Base-by-base conservation (phyloP, 768 basidiomycete species). In the Leucosporidium creatinivorum region DNA sequence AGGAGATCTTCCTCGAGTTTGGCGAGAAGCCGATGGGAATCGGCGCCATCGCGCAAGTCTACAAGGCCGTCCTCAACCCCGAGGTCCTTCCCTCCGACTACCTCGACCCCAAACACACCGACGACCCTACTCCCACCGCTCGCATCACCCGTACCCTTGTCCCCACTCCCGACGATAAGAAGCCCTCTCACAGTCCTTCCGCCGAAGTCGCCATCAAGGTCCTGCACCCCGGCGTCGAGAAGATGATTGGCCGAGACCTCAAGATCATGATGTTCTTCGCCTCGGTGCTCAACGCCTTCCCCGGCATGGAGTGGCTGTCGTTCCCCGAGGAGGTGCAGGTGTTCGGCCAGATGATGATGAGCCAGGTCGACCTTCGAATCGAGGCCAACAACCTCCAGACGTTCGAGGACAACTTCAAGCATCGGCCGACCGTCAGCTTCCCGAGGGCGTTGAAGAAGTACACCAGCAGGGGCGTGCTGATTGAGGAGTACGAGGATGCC, bases 11-110 rank as follows among this genome's bases (percentile, higher is more conserved):
- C 73, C 89, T 91, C 73, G 84, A 89, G 65, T 98, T 99, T 75
- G 86, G 90, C 64, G 82, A 86, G 66, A 81, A 77, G 8, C 93
- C 96, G 6, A 94, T 99, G 61, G 96, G 96, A n/a, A 89, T 89
- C 15, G 96, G 96, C 30, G 93, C 96, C n/a, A 96, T 99, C 69
- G 96, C 94, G 25, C 96, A 99, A 80, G 93, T 98, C 12, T 94
- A 98, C 78, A 85, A 86, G 73, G 94, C 91, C 47, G 89, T 83
- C 18, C 84, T 97, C 64, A 89, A 87, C 73, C 83, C 85, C 59
- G 86, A 93, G 76, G 82, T 97, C 64, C 84, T 97, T 62, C 89
- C 93, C 2, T 87, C 87, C 7, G 86, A 88, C 36, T 92, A 92
- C 77, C 84, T 89, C 66, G 84, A 31, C 48, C 89, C 91, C 1